Conservation (phyloP, 2,329 filamentous ascomycete species). For the Akanthomyces muscarius region DNA sequence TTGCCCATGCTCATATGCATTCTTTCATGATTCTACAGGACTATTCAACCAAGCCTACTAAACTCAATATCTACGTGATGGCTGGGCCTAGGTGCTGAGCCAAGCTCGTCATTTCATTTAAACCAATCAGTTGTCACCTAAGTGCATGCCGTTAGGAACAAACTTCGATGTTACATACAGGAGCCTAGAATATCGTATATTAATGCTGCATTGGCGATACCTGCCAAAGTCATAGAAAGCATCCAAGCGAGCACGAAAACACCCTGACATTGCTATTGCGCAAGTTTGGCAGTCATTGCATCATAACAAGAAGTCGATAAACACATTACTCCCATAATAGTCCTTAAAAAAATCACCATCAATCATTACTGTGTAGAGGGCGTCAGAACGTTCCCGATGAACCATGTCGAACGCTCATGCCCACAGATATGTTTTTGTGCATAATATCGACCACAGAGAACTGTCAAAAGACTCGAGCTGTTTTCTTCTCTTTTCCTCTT, state of each 20-base stretch:
- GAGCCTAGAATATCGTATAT: conserved; percentile 12
- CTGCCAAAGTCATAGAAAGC: background rate
- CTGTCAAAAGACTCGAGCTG: background rate
- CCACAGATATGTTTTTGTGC: background rate
- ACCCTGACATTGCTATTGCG: background rate
- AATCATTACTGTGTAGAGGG: background rate
- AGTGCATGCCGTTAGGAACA: background rate
- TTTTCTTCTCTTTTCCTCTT: background rate
- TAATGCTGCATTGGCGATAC: background rate
- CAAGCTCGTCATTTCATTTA: background rate
- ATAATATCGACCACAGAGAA: background rate
- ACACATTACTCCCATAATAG: background rate
- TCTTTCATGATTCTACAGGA: too few relatives aligned
- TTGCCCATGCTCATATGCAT: background rate
- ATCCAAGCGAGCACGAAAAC: background rate
- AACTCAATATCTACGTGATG: background rate
- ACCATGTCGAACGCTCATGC: background rate
- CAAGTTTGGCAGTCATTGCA: background rate
- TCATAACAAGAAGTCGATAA: background rate
- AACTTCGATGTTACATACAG: background rate
- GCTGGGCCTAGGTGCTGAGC: too few relatives aligned
- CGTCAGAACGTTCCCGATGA: background rate
- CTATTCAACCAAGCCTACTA: background rate
- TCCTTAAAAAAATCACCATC: background rate
- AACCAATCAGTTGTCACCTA: background rate